Conservation (phyloP, 805 yeast genomes). For the Yarrowia alimentaria region DNA sequence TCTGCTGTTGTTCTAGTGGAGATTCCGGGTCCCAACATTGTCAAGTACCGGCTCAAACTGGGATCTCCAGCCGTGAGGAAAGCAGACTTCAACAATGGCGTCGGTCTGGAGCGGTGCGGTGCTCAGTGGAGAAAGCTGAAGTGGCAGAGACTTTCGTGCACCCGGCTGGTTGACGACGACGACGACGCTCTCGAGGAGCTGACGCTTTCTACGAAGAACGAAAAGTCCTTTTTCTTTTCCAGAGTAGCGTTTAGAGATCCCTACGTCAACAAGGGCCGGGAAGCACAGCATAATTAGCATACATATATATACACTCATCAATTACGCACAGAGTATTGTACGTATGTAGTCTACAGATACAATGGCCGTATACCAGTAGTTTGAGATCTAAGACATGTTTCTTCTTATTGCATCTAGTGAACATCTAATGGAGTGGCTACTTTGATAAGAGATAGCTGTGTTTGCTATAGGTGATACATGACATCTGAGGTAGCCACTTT, state of each 20-base stretch:
- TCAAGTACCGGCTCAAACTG: constrained; percentile 3
- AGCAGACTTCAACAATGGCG: constrained; percentile 2
- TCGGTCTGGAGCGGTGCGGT: constrained; percentile 5
- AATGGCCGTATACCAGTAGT: too few species aligned
- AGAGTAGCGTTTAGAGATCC: constrained; percentile 29
- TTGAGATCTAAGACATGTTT: too few species aligned
- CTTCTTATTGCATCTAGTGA: too few species aligned
- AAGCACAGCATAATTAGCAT: too few species aligned
- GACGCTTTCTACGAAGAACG: constrained; percentile 57
- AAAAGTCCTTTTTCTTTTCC: constrained; percentile 75
- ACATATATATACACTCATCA: too few species aligned
- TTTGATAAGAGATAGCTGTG: too few species aligned
- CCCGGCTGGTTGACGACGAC: constrained; percentile 3
- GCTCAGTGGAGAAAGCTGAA: constrained; percentile 21
- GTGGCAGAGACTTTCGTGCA: constrained; percentile 4
- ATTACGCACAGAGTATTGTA: too few species aligned
- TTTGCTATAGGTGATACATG: too few species aligned
- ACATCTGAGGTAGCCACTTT: too few species aligned
- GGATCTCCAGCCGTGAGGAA: constrained; percentile 15
- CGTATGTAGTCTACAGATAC: too few species aligned
- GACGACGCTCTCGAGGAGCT: constrained; percentile 12
- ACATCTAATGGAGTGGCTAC: too few species aligned
- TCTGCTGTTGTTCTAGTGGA: constrained; percentile 1
- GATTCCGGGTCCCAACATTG: not conserved
- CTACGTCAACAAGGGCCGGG: not conserved